phyloP scores from a whole-genome alignment of 352 stramenopile species.

The Phytophthora lateralis region DNA sequence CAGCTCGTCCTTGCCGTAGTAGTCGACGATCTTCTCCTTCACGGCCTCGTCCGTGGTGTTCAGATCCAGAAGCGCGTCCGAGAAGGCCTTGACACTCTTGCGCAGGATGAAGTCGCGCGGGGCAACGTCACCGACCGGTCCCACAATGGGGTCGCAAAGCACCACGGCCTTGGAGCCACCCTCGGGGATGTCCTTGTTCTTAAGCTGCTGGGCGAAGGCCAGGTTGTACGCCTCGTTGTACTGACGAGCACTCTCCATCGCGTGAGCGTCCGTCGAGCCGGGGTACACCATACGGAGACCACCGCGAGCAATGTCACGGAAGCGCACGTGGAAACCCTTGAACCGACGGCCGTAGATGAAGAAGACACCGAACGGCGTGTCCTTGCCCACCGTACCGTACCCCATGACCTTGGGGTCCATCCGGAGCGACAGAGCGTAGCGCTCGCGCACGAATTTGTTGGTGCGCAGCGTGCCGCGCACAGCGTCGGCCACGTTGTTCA shows the following conservation, averaged over 20 bases:
- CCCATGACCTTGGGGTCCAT: slow-evolving; percentile 83
- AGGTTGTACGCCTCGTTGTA: slow-evolving; percentile 89
- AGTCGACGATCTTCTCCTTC: slow-evolving; percentile 77
- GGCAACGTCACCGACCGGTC: slow-evolving; percentile 72
- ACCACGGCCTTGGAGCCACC: slow-evolving; percentile 86
- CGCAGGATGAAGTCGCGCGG: slow-evolving; percentile 91
- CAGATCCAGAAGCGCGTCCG: slow-evolving; percentile 79
- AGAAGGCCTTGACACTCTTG: slow-evolving; percentile 98
- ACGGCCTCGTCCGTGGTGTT: slow-evolving; percentile 79
- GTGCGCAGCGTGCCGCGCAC: slow-evolving; percentile 78
- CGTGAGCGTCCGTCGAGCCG: slow-evolving; percentile 61
- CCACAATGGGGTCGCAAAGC: slow-evolving; percentile 77
- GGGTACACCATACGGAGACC: slow-evolving; percentile 83
- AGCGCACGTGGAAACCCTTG: slow-evolving; percentile 90
- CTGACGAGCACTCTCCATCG: slow-evolving; percentile 70
- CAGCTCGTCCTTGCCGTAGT: slow-evolving; percentile 85
- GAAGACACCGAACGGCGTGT: slow-evolving; percentile 96
- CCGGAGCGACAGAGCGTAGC: slow-evolving; percentile 79
- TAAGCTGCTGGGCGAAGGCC: slow-evolving; percentile 85
- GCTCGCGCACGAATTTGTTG: slow-evolving; percentile 84
- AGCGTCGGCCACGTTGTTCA: slow-evolving; percentile 82
- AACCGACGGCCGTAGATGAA: slow-evolving; percentile 97
- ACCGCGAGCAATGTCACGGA: slow-evolving; percentile 82
- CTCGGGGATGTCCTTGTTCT: slow-evolving; percentile 91
- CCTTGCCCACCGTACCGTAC: slow-evolving; percentile 82